phyloP scores from a whole-genome alignment of 176 grass and related monocot genomes.

The Eleusine coracana region DNA sequence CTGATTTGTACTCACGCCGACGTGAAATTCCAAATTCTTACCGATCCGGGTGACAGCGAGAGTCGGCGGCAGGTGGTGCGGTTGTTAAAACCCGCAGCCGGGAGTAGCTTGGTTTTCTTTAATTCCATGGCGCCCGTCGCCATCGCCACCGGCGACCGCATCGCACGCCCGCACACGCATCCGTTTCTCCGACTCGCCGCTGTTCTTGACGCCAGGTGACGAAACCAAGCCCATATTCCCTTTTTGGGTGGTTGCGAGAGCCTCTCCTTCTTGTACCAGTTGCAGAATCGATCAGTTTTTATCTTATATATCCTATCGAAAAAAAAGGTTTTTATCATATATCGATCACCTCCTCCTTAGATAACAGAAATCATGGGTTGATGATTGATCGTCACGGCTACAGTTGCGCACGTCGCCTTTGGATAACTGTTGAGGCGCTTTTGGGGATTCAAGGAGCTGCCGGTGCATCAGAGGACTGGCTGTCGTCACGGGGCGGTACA shows the following conservation, averaged over 20 bases:
- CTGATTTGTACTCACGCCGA: neutral
- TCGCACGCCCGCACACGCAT: neutral
- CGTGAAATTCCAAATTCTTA: neutral
- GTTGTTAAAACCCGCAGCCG: constrained; percentile 21
- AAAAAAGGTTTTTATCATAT: too few relatives aligned
- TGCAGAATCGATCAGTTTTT: too few relatives aligned
- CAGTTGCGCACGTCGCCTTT: neutral
- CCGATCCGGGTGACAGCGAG: neutral
- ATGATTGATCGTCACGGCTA: neutral
- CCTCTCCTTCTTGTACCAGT: neutral
- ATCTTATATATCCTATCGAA: too few relatives aligned
- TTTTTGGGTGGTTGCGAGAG: too few relatives aligned
- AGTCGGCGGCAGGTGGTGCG: constrained; percentile 2
- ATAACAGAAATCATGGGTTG: neutral
- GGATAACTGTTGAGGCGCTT: neutral
- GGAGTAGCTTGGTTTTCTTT: neutral
- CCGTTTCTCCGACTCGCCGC: neutral
- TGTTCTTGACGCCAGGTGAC: constrained; percentile 16
- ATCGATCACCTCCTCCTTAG: neutral
- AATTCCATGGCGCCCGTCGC: constrained; percentile 3
- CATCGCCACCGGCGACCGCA: constrained; percentile 34
- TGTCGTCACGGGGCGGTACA: constrained; percentile 6
- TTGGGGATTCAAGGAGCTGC: neutral
- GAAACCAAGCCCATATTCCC: too few relatives aligned
- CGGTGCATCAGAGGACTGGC: neutral